phyloP scores from a whole-genome alignment of 2,329 filamentous ascomycete genomes.

The Diaporthe amygdali region DNA sequence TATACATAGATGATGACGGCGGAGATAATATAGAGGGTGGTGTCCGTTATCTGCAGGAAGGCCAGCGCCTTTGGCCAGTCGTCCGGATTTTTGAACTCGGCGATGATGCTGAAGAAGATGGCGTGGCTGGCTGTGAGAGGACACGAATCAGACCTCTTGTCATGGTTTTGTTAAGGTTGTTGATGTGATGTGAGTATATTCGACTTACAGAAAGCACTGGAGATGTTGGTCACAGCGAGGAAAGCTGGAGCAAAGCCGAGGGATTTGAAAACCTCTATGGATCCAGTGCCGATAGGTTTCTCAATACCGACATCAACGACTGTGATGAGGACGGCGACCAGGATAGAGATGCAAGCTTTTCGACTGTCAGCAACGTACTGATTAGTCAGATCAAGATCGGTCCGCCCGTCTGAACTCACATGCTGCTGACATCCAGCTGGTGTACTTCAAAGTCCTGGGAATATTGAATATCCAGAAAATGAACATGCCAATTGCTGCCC shows the following conservation, averaged over 20 bases:
- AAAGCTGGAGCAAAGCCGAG: constrained; percentile 57
- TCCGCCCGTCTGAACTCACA: constrained; percentile 38
- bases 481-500: constrained; percentile 60
- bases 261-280: constrained; percentile 38
- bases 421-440: constrained; percentile 65
- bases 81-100: constrained; percentile 65
- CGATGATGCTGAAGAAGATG: constrained; percentile 70
- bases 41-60: constrained; percentile 62
- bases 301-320: constrained; percentile 64
- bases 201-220: constrained; percentile 68
- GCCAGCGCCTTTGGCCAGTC: constrained; percentile 42
- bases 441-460: constrained; percentile 66
- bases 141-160: neutral
- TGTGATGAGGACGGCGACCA: constrained; percentile 65
- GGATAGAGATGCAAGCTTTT: constrained; percentile 52
- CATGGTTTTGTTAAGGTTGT: too few relatives aligned
- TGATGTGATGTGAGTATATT: neutral
- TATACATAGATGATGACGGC: constrained; percentile 72
- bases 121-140: constrained; percentile 47
- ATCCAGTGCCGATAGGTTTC: constrained; percentile 39
- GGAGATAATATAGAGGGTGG: constrained; percentile 66
- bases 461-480: constrained; percentile 64
- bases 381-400: neutral
- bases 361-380: neutral
- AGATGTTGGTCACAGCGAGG: constrained; percentile 65